A percentile compares a stretch with the other conserved stretches of the same genome.
Conservation (phyloP, 768 basidiomycete species). For the Chalciporus piperatus region DNA sequence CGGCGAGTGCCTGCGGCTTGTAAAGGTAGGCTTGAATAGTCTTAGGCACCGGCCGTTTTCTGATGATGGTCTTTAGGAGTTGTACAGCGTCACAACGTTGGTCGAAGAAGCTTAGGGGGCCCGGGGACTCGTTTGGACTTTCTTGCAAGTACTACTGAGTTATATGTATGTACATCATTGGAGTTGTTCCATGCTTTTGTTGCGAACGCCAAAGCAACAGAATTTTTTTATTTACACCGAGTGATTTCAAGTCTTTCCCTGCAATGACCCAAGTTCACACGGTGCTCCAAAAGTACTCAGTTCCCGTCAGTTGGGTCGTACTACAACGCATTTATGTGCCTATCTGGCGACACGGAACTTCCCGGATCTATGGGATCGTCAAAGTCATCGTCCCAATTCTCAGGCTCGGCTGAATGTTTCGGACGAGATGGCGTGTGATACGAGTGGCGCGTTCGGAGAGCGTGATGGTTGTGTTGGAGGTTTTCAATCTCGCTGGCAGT, state of each 20-base stretch:
- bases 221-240: too few relatives aligned
- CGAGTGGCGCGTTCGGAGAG: constrained; percentile 27
- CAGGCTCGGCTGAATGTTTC: constrained; percentile 30
- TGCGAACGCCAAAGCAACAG: too few relatives aligned
- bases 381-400: constrained; percentile 69
- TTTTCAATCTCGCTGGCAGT: too few relatives aligned
- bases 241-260: too few relatives aligned
- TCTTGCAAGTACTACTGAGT: background rate
- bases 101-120: background rate
- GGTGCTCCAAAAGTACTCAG: too few relatives aligned
- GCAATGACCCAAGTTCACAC: too few relatives aligned
- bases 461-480: constrained; percentile 22
- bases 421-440: constrained; percentile 31
- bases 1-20: constrained; percentile 47
- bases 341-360: constrained; percentile 47
- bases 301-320: too few relatives aligned
- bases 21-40: constrained; percentile 13
- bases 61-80: background rate
- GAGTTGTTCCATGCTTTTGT: too few relatives aligned
- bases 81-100: background rate
- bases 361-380: constrained; percentile 39
- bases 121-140: background rate
- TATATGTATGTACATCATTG: background rate
- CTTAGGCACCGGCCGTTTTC: background rate
- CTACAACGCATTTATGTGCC: too few relatives aligned